Evolutionary conservation across 2,329 filamentous ascomycete species (phyloP).

Genomic region (Colletotrichum aenigma): DNA sequence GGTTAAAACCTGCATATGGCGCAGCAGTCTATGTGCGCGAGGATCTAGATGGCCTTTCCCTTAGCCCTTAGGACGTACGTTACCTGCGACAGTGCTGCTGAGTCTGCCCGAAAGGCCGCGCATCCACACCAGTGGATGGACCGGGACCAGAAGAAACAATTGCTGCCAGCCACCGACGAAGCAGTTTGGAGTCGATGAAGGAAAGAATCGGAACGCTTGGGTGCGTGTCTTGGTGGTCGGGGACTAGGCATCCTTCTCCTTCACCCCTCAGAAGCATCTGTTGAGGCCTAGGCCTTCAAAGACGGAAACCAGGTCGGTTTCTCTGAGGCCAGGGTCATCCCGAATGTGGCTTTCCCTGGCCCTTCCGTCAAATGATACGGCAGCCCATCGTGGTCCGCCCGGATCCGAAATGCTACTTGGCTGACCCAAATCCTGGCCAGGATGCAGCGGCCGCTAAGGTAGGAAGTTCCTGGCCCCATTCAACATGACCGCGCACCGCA

Average conservation of each 20-base stretch:
- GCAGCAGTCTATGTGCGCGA: background rate
- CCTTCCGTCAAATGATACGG: background rate
- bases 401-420: background rate
- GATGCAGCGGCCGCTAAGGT: conserved; percentile 17
- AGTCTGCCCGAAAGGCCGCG: background rate
- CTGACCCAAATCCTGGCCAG: background rate
- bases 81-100: background rate
- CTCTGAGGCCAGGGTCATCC: background rate
- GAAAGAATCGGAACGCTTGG: background rate
- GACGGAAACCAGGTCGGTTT: background rate
- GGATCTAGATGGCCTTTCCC: background rate
- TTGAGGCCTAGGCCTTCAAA: background rate
- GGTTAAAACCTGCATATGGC: background rate
- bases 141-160: background rate
- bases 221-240: background rate
- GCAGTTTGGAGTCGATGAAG: background rate
- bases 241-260: background rate
- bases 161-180: background rate
- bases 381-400: background rate
- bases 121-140: background rate
- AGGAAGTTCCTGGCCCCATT: background rate
- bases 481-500: background rate
- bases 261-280: background rate
- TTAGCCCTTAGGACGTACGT: background rate
- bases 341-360: background rate